Base-by-base conservation (phyloP, 2,329 filamentous ascomycete species). In the Byssoonygena ceratinophila region DNA sequence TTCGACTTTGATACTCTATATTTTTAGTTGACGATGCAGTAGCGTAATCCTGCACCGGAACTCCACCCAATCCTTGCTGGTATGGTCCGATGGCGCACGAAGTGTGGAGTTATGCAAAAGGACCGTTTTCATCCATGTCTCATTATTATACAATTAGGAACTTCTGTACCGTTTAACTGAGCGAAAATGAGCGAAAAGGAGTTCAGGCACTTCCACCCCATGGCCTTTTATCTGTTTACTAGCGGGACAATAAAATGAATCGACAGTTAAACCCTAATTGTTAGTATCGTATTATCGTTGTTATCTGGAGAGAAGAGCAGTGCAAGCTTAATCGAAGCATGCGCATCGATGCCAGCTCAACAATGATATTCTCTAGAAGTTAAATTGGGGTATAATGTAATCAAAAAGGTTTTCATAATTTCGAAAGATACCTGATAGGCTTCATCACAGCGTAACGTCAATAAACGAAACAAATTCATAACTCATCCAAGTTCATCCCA, bases 401-500 rank as follows among this genome's bases (percentile, higher is more conserved):
- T n/a, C n/a, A n/a, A n/a, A n/a, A n/a, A n/a, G n/a, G n/a, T n/a
- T n/a, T n/a, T n/a, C n/a, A 29, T 29, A 11, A 29, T 29, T 29
- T 11, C 27, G 27, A 29, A 29, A 29, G 11, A 34, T 34, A 14
- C 32, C n/a, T 18, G 36, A 20, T 11, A 18, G 18, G 6, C 23
- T 12, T 22, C 12, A 11, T 39, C n/a, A 39, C 27, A 29, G 9
- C 27, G 9, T 29, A 29, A 9, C 27, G 27, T 9, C 4, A 4
- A 29, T 29, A 9, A 29, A 29, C n/a, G 7, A n/a, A n/a, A 44
- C 27, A 18, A 31, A 46, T 39, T 37, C n/a, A 27, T 20, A 31
- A 36, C 16, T 46, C 58, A 63, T 12, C 54, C 32, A 31, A 70
- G 51, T 36, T 70, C 68, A 59, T 71, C 68, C 69, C 68, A 71